These are phyloP conservation scores for Boletus eberwhitei DNA, from an alignment of 768 basidiomycete genomes.

Conservation along the genomic window DNA sequence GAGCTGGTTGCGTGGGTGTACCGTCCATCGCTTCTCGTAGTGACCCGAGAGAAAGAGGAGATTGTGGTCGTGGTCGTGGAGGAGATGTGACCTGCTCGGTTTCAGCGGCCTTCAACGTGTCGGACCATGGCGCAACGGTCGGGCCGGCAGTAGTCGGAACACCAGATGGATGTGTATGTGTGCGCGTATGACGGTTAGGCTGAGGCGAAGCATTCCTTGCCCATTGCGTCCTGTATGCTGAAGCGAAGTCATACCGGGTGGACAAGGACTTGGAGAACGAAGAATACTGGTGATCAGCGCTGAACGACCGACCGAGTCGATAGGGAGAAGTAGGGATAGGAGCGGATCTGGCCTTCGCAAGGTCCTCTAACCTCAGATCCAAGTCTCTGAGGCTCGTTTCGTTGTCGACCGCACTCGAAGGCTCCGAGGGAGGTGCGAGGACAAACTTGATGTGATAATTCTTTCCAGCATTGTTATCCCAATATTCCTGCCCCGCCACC, in stretches of 20 bases:
- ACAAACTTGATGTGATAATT: constrained; percentile 80
- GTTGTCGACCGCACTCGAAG: constrained; percentile 34
- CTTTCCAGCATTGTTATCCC: constrained; percentile 84
- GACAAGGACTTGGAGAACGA: constrained; percentile 40
- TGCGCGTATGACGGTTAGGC: constrained; percentile 34
- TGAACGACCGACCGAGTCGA: constrained; percentile 27
- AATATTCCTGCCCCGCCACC: constrained; percentile 72
- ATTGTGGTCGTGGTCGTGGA: not conserved
- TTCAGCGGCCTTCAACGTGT: constrained; percentile 1
- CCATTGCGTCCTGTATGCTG: constrained; percentile 44
- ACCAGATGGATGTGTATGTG: constrained; percentile 46
- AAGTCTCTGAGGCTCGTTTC: constrained; percentile 56
- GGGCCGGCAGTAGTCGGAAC: constrained; percentile 34
- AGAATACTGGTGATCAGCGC: constrained; percentile 20
- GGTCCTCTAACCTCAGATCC: constrained; percentile 61
- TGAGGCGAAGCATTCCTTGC: constrained; percentile 4
- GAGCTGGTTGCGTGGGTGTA: constrained; percentile 7
- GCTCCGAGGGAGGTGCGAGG: constrained; percentile 19
- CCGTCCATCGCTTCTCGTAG: constrained; percentile 9
- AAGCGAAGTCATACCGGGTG: constrained; percentile 55
- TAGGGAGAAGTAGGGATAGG: constrained; percentile 10
- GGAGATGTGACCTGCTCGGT: not conserved
- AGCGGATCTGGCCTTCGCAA: constrained; percentile 39
- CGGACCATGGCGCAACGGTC: constrained; percentile 41
- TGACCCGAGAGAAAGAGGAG: constrained; percentile 23